Base-by-base conservation (phyloP, 106 monocot genomes). In the Agapanthus africanus region DNA sequence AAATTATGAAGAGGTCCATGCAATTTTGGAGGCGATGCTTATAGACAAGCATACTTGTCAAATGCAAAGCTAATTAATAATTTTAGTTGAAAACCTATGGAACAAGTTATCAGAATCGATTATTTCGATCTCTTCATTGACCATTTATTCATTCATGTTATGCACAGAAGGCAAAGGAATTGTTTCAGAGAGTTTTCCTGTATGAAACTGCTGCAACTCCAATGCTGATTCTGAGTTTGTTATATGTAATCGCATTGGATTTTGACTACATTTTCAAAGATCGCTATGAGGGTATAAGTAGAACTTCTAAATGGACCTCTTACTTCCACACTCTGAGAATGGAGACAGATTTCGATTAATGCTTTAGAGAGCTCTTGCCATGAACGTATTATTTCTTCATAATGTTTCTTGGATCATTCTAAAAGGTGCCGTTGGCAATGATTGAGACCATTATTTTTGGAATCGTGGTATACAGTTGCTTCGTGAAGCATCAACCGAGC, bases 1-100 rank as follows among this genome's bases (percentile, higher is more conserved):
- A 22, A 50, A 50, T 35, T 33, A 11, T n/a, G 23, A 68, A 68
- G 68, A 68, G 50, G 68, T 50, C 4, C 68, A 50, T 49, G 68
- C 68, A 40, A 34, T 50, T 47, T 49, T 68, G 50, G 68, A 68
- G 33, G 44, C 42, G 10, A 50, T 47, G 39, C 40, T 22, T 23
- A 9, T 65, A 11, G 18, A 65, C 6, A 65, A 65, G 39, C 25
- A n/a, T 39, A 40, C 23, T 39, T 1, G 25, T 38, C 64, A 26
- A 37, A 40, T 25, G 11, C 25, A 40, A 65, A 65, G 26, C 40
- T 22, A 65, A 40, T 36, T 36, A 6, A 36, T 62, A 36, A 28
- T 5, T n/a, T n/a, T n/a, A n/a, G n/a, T 13, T n/a, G 7, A 36
- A 36, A 8, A 25, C 10, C 25, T 27, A 40, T 26, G 13, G 1